A percentile compares a stretch with the other conserved stretches of the same genome.
Evolutionary conservation across 768 basidiomycete genomes (phyloP).

Genomic region (Suillus clintonianus): DNA sequence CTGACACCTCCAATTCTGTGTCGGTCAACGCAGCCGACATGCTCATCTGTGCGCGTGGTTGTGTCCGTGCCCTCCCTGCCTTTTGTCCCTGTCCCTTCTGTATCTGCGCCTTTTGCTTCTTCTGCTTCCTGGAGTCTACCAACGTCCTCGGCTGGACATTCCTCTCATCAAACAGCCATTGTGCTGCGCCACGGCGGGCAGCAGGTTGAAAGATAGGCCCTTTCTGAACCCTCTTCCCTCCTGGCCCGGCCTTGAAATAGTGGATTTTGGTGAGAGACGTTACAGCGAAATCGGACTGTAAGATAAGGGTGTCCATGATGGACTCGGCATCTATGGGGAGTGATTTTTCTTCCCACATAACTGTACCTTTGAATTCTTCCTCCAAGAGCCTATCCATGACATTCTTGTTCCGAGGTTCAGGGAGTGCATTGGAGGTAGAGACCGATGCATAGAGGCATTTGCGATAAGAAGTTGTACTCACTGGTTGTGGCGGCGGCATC

Average conservation of each 20-base stretch:
- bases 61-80: neutral
- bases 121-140: neutral
- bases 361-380: neutral
- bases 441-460: neutral
- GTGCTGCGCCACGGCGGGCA: neutral
- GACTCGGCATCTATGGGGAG: neutral
- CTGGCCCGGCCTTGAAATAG: neutral
- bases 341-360: neutral
- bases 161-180: neutral
- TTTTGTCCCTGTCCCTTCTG: neutral
- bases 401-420: neutral
- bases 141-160: neutral
- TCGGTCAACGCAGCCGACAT: neutral
- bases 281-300: neutral
- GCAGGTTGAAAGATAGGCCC: neutral
- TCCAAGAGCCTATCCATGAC: neutral
- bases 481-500: neutral
- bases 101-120: neutral
- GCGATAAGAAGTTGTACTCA: neutral
- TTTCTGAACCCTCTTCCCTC: neutral
- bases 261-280: neutral
- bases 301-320: neutral
- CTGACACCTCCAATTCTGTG: neutral
- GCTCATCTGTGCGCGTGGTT: neutral
- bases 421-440: neutral